Evolutionary conservation across 2,329 filamentous ascomycete species (phyloP), one percentile per base, ranked within the genome.

Genomic region (Torrubiella hemipterigena): DNA sequence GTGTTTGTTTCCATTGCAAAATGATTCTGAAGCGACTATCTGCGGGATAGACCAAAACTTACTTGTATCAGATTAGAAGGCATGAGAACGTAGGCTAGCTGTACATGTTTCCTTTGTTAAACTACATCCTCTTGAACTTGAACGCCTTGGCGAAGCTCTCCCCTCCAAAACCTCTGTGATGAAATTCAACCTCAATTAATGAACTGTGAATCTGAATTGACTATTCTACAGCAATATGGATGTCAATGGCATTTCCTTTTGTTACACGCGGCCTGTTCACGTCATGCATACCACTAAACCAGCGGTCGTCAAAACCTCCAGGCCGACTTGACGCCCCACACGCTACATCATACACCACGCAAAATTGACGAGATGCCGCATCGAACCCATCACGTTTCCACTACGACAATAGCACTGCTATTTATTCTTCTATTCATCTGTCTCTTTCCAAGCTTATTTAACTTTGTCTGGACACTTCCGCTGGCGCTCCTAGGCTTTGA

Each of bases 361-460:
- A 30, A 36, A 38, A 40, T 34, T 40, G 42, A 25, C 40, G 43
- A 44, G 53, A 62, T 61, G 58, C 54, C 54, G 58, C 60, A 51
- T 52, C 48, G 44, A 44, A 42, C 45, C 46, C 44, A 49, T 43
- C 45, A 52, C 43, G 48, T 46, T 36, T 54, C 44, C 40, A 50
- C 47, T 38, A 53, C 46, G 37, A 59, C 54, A 26, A 67, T 62
- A 6, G 42, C 69, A 17, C 44, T 63, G 26, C 52, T 74, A 7
- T 42, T 66, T 31, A 31, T 62, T n/a, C 33, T 71, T 9, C 54
- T 75, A 21, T 46, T 71, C 11, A 21, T 72, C 26, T 50, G 59
- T 17, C 55, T 75, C 36, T 75, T 73, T 42, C 70, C 71, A 0
- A 47, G 50, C 1, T 36, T 63, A 16, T 74, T 74, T 38, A 67